Percentiles rank a stretch among this genome's conserved stretches.
phyloP scores from a whole-genome alignment of 768 basidiomycete species.

The Suillus brevipes region DNA sequence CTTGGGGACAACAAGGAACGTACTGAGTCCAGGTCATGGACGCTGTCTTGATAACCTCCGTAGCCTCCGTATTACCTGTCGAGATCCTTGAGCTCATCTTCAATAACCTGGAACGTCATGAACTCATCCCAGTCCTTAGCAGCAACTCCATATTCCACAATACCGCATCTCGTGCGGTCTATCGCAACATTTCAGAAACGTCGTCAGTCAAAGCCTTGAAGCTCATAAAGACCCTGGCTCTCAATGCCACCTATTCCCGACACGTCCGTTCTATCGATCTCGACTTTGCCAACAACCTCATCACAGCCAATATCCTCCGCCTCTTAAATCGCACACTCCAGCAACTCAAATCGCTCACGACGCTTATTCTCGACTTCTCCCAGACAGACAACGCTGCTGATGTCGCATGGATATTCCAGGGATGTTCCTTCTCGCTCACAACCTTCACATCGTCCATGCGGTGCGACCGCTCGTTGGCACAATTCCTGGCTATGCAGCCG shows the following conservation, averaged over 20 bases:
- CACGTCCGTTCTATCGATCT: conserved; percentile 51
- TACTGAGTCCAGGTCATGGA: background rate
- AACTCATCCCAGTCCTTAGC: conserved; percentile 27
- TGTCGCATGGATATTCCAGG: conserved; percentile 51
- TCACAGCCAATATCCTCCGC: conserved; percentile 49
- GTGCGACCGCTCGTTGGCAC: conserved; percentile 47
- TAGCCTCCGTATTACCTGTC: conserved; percentile 28
- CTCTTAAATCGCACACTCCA: conserved; percentile 48
- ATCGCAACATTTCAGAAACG: conserved; percentile 38
- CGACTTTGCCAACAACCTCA: conserved; percentile 36
- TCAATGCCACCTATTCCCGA: conserved; percentile 35
- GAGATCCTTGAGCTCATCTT: conserved; percentile 39
- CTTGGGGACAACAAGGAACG: background rate
- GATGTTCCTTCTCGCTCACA: conserved; percentile 45
- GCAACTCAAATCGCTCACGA: conserved; percentile 38
- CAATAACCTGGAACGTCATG: conserved; percentile 22
- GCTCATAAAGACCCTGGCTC: conserved; percentile 43
- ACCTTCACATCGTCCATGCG: conserved; percentile 56
- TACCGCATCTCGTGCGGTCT: conserved; percentile 34
- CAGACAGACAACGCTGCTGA: conserved; percentile 29
- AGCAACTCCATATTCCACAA: conserved; percentile 28
- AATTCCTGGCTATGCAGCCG: conserved; percentile 53
- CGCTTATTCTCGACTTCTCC: conserved; percentile 53
- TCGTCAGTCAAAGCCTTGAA: conserved; percentile 30
- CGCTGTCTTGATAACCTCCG: background rate